A percentile compares a stretch with the other conserved stretches of the same genome.
Conservation (phyloP, 495 filamentous ascomycete genomes). For the Lasiosphaeria hispida region DNA sequence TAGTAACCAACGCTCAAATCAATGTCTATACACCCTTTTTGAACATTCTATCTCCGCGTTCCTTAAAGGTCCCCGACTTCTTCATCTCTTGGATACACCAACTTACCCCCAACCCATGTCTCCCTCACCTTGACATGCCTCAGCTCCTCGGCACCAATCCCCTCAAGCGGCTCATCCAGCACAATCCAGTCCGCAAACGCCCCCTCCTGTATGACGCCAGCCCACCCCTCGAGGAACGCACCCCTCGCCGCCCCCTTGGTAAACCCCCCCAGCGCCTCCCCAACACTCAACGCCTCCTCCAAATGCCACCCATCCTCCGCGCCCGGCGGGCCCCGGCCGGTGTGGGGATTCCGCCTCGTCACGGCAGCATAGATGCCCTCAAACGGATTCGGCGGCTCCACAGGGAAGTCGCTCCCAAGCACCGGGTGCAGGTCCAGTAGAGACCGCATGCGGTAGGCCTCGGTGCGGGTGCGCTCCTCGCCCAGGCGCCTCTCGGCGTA, state of each 20-base stretch:
- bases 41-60: no score
- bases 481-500: slow-evolving; percentile 59
- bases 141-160: slow-evolving; percentile 42
- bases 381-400: slow-evolving; percentile 59
- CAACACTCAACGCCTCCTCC: slow-evolving; percentile 51
- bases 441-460: slow-evolving; percentile 59
- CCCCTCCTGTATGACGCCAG: slow-evolving; percentile 51
- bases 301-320: slow-evolving; percentile 49
- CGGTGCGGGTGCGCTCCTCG: slow-evolving; percentile 38
- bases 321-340: slow-evolving; percentile 45
- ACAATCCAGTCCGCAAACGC: slow-evolving; percentile 64
- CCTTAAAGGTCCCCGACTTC: neutral
- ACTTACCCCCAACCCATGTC: slow-evolving; percentile 61
- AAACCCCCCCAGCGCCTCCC: slow-evolving; percentile 57
- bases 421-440: slow-evolving; percentile 46
- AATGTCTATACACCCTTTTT: no score
- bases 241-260: slow-evolving; percentile 46
- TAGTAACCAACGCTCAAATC: no score
- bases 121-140: slow-evolving; percentile 52
- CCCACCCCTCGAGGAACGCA: slow-evolving; percentile 49
- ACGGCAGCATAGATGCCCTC: slow-evolving; percentile 63
- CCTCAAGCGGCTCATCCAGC: slow-evolving; percentile 46
- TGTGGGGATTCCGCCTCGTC: slow-evolving; percentile 50
- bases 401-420: slow-evolving; percentile 64
- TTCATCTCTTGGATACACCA: slow-evolving; percentile 37